Evolutionary conservation across 2,329 filamentous ascomycete species (phyloP), one percentile per base, ranked within the genome.

Genomic region (Knufia fluminis): DNA sequence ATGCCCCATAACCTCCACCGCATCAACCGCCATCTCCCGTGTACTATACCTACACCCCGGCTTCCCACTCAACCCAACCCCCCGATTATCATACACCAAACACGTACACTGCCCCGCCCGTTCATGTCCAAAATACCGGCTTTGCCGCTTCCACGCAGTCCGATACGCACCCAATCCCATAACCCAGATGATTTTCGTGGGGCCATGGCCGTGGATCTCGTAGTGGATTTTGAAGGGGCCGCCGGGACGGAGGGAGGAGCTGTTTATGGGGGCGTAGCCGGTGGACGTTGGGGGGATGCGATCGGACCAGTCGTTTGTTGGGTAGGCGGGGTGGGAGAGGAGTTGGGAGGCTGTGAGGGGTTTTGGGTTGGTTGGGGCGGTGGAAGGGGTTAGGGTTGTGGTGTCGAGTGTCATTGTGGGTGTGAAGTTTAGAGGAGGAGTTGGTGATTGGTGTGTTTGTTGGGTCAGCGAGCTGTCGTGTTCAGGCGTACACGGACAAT

Each of bases 41-140:
- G 88, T 92, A 24, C 84, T 84, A 71, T 94, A 95, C 36, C 86
- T 79, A 59, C 77, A 72, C 19, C 85, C 62, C 0, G 89, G 89
- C 65, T 85, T 89, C 68, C 86, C 85, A 43, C 83, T 88, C 54
- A 77, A 76, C 50, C 89, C 89, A 62, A 94, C 84, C 54, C 89
- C 88, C 58, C 89, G 80, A 68, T 94, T 94, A 70, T 94, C 89
- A 56, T 88, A 72, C 49, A 92, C 68, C 4, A 95, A 75, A 49
- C 82, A 82, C 0, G 84, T 83, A 69, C 89, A 94, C 56, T 75
- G 71, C 52, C 79, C 71, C 41, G 71, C 75, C 52, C 52, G 46
- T 14, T 79, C 73, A 68, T 94, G 88, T 46, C 85, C 86, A 62
- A 94, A 91, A 68, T 87, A 76, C 57, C 83, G 79, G 8, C 83